phyloP scores from a whole-genome alignment of 2,329 filamentous ascomycete genomes.

The Neophaeococcomyces aloes region DNA sequence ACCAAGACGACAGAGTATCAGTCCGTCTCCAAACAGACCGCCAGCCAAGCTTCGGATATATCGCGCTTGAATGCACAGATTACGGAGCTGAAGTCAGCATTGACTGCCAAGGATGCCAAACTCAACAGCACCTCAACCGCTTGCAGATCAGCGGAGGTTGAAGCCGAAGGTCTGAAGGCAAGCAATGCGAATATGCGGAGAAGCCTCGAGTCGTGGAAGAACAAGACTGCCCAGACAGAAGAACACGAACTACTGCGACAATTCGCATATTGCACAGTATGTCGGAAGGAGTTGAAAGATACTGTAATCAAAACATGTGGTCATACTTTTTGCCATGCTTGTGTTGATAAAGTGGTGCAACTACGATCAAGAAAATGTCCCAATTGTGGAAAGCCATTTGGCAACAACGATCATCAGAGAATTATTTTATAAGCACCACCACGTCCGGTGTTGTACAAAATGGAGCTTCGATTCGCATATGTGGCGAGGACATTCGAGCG shows the following conservation, averaged over 20 bases:
- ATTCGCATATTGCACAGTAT: conserved; percentile 79
- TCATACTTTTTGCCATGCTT: conserved; percentile 84
- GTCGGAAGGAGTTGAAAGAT: conserved; percentile 87
- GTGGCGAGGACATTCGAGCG: not conserved
- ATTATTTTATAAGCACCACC: conserved; percentile 30
- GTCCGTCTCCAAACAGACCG: conserved; percentile 59
- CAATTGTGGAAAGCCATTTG: conserved; percentile 84
- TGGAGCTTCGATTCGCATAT: too few relatives aligned
- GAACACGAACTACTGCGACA: conserved; percentile 18
- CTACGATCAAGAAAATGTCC: conserved; percentile 93
- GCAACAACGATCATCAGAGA: conserved; percentile 77
- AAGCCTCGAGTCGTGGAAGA: conserved; percentile 74
- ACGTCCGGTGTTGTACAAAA: conserved; percentile 1
- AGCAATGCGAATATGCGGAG: conserved; percentile 69
- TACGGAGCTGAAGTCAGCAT: conserved; percentile 59
- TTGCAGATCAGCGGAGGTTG: conserved; percentile 52
- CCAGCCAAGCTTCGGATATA: conserved; percentile 57
- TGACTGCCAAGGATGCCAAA: conserved; percentile 65
- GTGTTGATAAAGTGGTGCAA: conserved; percentile 77
- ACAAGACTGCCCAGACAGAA: conserved; percentile 20
- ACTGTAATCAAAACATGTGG: conserved; percentile 88
- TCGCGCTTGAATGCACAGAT: conserved; percentile 61
- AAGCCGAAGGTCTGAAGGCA: conserved; percentile 69
- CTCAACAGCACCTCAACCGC: conserved; percentile 53
- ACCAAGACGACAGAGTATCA: conserved; percentile 61